phyloP scores from a whole-genome alignment of 2,329 filamentous ascomycete species.

The Cytospora piceicola region DNA sequence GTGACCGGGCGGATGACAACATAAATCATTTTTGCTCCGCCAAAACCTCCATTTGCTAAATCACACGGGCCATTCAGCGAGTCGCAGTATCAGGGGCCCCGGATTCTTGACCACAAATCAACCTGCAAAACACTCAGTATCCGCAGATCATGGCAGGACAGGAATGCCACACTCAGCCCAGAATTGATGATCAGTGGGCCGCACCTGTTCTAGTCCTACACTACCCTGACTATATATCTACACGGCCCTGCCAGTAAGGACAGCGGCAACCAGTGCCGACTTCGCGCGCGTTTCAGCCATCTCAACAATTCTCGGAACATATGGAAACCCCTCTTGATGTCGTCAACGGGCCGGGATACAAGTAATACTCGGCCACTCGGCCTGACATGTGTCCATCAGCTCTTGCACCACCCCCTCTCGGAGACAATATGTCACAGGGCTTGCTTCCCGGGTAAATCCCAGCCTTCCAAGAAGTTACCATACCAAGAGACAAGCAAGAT shows the following conservation, averaged over 20 bases:
- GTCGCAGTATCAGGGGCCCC: slow-evolving; percentile 9
- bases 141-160: slow-evolving; percentile 15
- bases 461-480: not conserved
- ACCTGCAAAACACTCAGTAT: slow-evolving; percentile 18
- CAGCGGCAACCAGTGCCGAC: not conserved
- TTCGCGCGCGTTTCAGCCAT: not conserved
- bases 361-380: not conserved
- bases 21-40: slow-evolving; percentile 12
- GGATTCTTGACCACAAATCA: slow-evolving; percentile 16
- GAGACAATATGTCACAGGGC: not conserved
- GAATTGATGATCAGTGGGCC: slow-evolving; percentile 16
- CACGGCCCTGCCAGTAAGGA: not conserved
- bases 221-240: not conserved
- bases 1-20: slow-evolving; percentile 25
- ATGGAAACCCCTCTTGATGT: slow-evolving; percentile 1
- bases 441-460: not conserved
- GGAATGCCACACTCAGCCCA: slow-evolving; percentile 14
- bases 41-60: slow-evolving; percentile 12
- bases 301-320: not conserved
- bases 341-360: slow-evolving; percentile 1
- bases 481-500: not conserved
- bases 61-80: slow-evolving; percentile 19
- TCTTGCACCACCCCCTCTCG: not conserved
- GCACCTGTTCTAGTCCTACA: not conserved
- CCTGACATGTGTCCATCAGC: not conserved